Evolutionary conservation across 768 basidiomycete genomes (phyloP), one percentile per base, ranked within the genome.

Genomic region (Kwoniella bestiolae): DNA sequence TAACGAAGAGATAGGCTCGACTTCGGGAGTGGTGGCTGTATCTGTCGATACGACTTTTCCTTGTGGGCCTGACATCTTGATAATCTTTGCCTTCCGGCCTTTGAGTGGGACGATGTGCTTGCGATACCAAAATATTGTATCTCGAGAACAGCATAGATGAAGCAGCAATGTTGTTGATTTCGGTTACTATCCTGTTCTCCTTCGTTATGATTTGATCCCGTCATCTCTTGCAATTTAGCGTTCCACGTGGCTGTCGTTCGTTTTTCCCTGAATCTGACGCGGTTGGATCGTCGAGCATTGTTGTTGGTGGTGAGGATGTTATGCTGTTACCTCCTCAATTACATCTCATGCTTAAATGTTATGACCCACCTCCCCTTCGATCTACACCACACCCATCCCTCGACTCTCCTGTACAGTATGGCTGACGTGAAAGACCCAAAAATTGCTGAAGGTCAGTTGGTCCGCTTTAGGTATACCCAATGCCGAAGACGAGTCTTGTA

Each of bases 391-490:
- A 29, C 23, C 21, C 18, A 16, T 66, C 49, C 25, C 57, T 3
- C 25, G 5, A 26, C 32, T 38, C n/a, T 21, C 28, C 26, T 56
- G 49, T 51, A 26, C 55, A 60, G 21, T 18, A 80, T 79, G 91
- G 92, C 91, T 69, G 90, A 93, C 85, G 82, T 91, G 67, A 86
- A 87, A 65, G 88, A 91, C 82, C 83, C 87, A 50, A 84, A 84
- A 68, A 93, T 94, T 76, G 82, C 83, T 64, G 85, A 90, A 84
- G 91, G 91, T 91, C 62, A 69, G 85, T 61, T 52, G 8, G 52
- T 35, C 26, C n/a, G n/a, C n/a, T n/a, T n/a, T n/a, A n/a, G n/a
- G n/a, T n/a, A n/a, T n/a, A n/a, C n/a, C n/a, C n/a, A n/a, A n/a
- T n/a, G n/a, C n/a, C n/a, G 41, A 16, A n/a, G 38, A 14, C 12